Percentiles rank a stretch among this genome's conserved stretches.
Evolutionary conservation across 2,329 filamentous ascomycete genomes (phyloP).

Genomic region (Didymella glomerata): DNA sequence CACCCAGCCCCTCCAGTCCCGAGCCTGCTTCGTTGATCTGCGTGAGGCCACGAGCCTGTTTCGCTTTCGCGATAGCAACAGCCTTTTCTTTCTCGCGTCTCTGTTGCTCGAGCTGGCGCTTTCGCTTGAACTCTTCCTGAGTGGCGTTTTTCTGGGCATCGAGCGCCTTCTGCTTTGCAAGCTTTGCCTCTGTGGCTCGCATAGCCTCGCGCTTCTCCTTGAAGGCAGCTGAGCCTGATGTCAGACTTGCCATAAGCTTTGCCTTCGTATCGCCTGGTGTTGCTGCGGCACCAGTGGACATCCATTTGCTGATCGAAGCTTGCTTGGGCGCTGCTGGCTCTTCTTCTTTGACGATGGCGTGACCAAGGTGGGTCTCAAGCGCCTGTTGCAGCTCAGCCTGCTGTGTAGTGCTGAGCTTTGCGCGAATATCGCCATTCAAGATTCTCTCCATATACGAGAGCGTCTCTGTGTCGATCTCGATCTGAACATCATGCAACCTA

Average conservation of each 20-base stretch:
- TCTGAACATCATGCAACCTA: constrained; percentile 78
- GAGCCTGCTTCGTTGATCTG: constrained; percentile 79
- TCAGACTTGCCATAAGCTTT: constrained; percentile 43
- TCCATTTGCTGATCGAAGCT: constrained; percentile 52
- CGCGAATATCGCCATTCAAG: constrained; percentile 70
- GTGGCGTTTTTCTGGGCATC: constrained; percentile 40
- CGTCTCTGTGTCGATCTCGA: constrained; percentile 71
- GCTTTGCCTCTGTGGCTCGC: constrained; percentile 33
- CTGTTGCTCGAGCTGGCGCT: constrained; percentile 76
- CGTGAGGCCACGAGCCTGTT: constrained; percentile 61
- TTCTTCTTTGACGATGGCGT: constrained; percentile 45
- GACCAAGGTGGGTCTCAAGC: constrained; percentile 62
- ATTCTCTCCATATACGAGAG: constrained; percentile 71
- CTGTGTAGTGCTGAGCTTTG: constrained; percentile 82
- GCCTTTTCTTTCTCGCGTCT: constrained; percentile 77
- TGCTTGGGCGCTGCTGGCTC: constrained; percentile 52
- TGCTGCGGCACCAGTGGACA: constrained; percentile 41
- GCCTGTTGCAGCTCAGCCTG: constrained; percentile 79
- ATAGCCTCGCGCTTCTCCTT: constrained; percentile 41
- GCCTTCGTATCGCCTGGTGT: constrained; percentile 34
- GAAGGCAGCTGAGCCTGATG: constrained; percentile 39
- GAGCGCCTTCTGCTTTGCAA: constrained; percentile 36
- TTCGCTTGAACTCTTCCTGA: constrained; percentile 70
- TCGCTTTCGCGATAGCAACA: constrained; percentile 74
- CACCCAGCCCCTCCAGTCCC: constrained; percentile 74